A percentile compares a stretch with the other conserved stretches of the same genome.
Conservation (phyloP, 2,329 filamentous ascomycete genomes). For the Phymatotrichopsis omnivora region DNA sequence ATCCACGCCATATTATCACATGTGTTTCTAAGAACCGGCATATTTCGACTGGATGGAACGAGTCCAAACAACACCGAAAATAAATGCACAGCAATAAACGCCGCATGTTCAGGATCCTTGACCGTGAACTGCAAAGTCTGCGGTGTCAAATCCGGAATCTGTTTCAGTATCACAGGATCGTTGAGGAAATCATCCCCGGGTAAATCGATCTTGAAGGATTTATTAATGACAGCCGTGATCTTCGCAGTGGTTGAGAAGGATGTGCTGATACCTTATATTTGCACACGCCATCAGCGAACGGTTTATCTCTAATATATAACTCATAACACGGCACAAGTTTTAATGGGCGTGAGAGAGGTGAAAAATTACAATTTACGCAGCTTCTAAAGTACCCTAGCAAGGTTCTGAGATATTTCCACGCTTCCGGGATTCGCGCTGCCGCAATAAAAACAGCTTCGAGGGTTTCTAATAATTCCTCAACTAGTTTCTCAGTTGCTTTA, state of each 20-base stretch:
- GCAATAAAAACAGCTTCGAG: constrained; percentile 37
- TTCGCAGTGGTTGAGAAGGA: constrained; percentile 22
- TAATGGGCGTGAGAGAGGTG: constrained; percentile 36
- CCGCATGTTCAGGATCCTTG: constrained; percentile 19
- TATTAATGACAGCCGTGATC: constrained; percentile 18
- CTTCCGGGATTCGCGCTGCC: constrained; percentile 20
- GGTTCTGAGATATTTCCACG: constrained; percentile 41
- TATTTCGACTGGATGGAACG: constrained; percentile 3
- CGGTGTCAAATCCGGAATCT: constrained; percentile 11
- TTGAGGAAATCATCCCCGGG: constrained; percentile 22
- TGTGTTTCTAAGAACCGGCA: constrained; percentile 14
- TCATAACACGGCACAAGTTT: no score
- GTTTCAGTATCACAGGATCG: constrained; percentile 17
- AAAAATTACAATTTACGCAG: constrained; percentile 43
- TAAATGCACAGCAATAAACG: constrained; percentile 22
- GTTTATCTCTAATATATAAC: constrained; percentile 41
- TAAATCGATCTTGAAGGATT: constrained; percentile 24
- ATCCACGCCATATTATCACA: constrained; percentile 19
- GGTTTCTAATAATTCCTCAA: constrained; percentile 42
- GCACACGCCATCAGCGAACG: constrained; percentile 18
- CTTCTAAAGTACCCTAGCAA: constrained; percentile 41
- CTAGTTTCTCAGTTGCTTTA: constrained; percentile 30
- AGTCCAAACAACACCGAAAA: constrained; percentile 23
- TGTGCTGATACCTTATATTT: constrained; percentile 30
- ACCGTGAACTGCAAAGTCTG: constrained; percentile 22